These are phyloP conservation scores for Entrophospora sp. DNA, from an alignment of 192 early-diverging fungal species.

Conservation along the genomic window DNA sequence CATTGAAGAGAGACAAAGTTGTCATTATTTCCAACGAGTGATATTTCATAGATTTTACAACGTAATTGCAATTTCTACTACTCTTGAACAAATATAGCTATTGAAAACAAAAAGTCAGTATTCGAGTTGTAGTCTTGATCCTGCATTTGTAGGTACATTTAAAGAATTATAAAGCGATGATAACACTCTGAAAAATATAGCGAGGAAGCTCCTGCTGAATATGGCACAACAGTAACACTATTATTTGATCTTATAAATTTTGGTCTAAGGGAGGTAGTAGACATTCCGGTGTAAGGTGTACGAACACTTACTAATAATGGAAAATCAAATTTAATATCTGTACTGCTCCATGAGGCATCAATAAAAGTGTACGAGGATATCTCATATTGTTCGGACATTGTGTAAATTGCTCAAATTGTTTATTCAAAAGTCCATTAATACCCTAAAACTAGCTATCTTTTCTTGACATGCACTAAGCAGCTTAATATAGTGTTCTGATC, in stretches of 20 bases:
- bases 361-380: conserved; percentile 29
- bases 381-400: conserved; percentile 26
- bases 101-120: neutral
- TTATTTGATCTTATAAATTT: conserved; percentile 22
- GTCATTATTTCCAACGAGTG: conserved; percentile 34
- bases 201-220: neutral
- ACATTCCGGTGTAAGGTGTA: conserved; percentile 16
- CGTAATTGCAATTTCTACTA: conserved; percentile 24
- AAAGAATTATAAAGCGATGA: neutral
- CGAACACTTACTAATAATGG: conserved; percentile 26
- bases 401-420: conserved; percentile 27
- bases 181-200: neutral
- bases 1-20: conserved; percentile 27
- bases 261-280: conserved; percentile 2
- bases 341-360: conserved; percentile 36
- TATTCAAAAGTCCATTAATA: conserved; percentile 29
- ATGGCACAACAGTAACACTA: neutral
- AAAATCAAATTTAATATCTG: conserved; percentile 36
- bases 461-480: conserved; percentile 27
- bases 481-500: conserved; percentile 23
- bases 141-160: conserved; percentile 10
- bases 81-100: conserved; percentile 11
- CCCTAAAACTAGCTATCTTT: conserved; percentile 26
- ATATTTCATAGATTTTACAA: no score
- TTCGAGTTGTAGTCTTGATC: conserved; percentile 12